Percentiles rank a stretch among this genome's conserved stretches.
Evolutionary conservation across 352 stramenopile genomes (phyloP).

Genomic region (Globisporangium nodosum): DNA sequence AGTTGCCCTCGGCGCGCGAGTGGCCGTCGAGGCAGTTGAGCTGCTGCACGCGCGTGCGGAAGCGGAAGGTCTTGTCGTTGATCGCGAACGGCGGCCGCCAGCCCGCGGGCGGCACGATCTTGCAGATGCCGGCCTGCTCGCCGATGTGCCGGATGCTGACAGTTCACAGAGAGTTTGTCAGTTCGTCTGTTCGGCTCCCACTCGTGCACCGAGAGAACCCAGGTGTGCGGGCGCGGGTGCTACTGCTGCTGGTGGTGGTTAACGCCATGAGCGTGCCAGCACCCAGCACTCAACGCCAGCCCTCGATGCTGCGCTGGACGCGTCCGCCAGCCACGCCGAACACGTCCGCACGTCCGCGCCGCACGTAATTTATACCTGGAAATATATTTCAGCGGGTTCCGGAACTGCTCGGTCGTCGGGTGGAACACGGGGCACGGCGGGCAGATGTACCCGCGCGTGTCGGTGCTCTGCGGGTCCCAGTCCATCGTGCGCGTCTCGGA

Average conservation of each 20-base stretch:
- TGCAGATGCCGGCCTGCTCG: slow-evolving; percentile 95
- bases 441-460: slow-evolving; percentile 75
- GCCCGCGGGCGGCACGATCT: slow-evolving; percentile 95
- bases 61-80: slow-evolving; percentile 83
- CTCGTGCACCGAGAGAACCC: too few species aligned
- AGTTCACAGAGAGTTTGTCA: slow-evolving; percentile 1
- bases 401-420: slow-evolving; percentile 84
- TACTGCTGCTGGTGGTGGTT: not conserved
- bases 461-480: slow-evolving; percentile 50
- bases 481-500: slow-evolving; percentile 33
- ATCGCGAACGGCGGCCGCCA: slow-evolving; percentile 91
- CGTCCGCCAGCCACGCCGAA: too few species aligned
- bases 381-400: slow-evolving; percentile 92
- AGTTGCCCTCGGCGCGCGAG: slow-evolving; percentile 71
- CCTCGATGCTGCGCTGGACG: too few species aligned
- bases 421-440: slow-evolving; percentile 83
- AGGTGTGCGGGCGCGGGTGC: too few species aligned
- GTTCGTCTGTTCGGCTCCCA: not conserved
- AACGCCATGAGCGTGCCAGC: too few species aligned
- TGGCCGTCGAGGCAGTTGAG: slow-evolving; percentile 90
- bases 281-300: too few species aligned
- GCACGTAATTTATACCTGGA: slow-evolving; percentile 67
- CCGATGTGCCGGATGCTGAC: slow-evolving; percentile 87
- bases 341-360: not conserved
- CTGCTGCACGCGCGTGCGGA: slow-evolving; percentile 95